These are phyloP conservation scores for Magnaporthiopsis incrustans DNA, from an alignment of 2,329 filamentous ascomycete species.

Conservation along the genomic window DNA sequence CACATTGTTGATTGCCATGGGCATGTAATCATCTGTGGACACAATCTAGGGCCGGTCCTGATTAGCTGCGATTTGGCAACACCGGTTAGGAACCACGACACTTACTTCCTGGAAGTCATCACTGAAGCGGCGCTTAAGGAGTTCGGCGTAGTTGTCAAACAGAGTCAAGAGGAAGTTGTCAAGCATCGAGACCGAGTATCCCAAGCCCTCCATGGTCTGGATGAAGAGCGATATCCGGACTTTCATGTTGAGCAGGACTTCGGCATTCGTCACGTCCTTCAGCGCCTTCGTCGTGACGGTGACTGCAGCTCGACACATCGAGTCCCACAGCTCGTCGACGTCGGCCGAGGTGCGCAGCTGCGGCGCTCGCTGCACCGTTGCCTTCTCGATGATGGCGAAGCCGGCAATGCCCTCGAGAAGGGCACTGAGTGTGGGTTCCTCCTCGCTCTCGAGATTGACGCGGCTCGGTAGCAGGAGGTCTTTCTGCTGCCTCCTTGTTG, in stretches of 20 bases:
- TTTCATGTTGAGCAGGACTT: slow-evolving; percentile 89
- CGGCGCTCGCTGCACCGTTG: slow-evolving; percentile 79
- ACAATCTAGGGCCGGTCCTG: slow-evolving; percentile 39
- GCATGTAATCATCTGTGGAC: slow-evolving; percentile 98
- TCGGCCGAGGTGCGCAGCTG: slow-evolving; percentile 77
- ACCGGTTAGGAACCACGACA: neutral
- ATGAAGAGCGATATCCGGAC: slow-evolving; percentile 89
- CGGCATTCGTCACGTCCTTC: slow-evolving; percentile 74
- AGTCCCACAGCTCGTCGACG: slow-evolving; percentile 98
- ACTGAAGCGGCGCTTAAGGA: slow-evolving; percentile 85
- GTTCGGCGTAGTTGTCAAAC: slow-evolving; percentile 88
- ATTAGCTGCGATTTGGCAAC: neutral
- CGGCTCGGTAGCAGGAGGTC: slow-evolving; percentile 75
- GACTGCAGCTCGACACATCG: slow-evolving; percentile 86
- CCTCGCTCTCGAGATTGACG: slow-evolving; percentile 71
- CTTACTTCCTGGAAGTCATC: slow-evolving; percentile 78
- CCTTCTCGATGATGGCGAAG: slow-evolving; percentile 93
- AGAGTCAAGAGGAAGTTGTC: slow-evolving; percentile 80
- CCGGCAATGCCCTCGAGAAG: slow-evolving; percentile 89
- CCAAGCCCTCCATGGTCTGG: slow-evolving; percentile 97
- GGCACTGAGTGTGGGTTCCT: slow-evolving; percentile 79
- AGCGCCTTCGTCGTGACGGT: slow-evolving; percentile 73
- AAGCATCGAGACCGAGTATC: slow-evolving; percentile 73
- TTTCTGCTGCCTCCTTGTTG: slow-evolving; percentile 83
- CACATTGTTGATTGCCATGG: slow-evolving; percentile 85